These are phyloP conservation scores for Emericellopsis terricola DNA, from an alignment of 495 filamentous ascomycete genomes.

Conservation along the genomic window DNA sequence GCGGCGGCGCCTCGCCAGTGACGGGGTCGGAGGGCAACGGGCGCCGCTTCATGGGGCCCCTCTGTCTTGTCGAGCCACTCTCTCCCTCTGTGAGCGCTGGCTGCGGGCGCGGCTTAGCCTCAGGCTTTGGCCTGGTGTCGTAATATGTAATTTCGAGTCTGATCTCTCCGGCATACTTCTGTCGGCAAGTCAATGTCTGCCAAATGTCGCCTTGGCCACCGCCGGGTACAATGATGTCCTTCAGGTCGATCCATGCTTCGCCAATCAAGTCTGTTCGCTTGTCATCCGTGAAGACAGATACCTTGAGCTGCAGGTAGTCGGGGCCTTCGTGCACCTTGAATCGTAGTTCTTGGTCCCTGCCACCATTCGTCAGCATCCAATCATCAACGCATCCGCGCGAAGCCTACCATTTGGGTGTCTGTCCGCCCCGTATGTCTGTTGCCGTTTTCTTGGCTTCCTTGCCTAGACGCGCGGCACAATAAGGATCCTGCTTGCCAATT, in stretches of 20 bases:
- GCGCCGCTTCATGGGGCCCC: constrained; percentile 52
- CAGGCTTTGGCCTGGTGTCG: constrained; percentile 67
- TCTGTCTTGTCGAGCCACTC: constrained; percentile 9
- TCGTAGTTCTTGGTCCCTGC: constrained; percentile 91
- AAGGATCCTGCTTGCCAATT: constrained; percentile 97
- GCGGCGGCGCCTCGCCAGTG: constrained; percentile 27
- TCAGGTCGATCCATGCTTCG: constrained; percentile 73
- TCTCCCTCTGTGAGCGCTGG: constrained; percentile 11
- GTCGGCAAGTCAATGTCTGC: constrained; percentile 71
- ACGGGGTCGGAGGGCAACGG: constrained; percentile 61
- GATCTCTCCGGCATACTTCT: constrained; percentile 89
- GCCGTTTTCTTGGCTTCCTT: constrained; percentile 98
- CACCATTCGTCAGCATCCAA: constrained; percentile 1
- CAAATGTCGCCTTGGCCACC: constrained; percentile 87
- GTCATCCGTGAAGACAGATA: constrained; percentile 94
- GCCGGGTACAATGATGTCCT: constrained; percentile 62
- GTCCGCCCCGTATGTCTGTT: constrained; percentile 83
- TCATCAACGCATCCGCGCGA: constrained; percentile 3
- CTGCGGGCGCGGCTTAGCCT: constrained; percentile 31
- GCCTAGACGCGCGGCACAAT: constrained; percentile 80
- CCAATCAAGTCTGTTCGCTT: constrained; percentile 93
- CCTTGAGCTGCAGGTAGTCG: constrained; percentile 85
- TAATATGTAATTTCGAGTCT: constrained; percentile 94
- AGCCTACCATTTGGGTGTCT: constrained; percentile 84
- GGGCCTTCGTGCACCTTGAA: constrained; percentile 92